Evolutionary conservation across 345 rosid species (phyloP).

Genomic region (Acer yangbiense): DNA sequence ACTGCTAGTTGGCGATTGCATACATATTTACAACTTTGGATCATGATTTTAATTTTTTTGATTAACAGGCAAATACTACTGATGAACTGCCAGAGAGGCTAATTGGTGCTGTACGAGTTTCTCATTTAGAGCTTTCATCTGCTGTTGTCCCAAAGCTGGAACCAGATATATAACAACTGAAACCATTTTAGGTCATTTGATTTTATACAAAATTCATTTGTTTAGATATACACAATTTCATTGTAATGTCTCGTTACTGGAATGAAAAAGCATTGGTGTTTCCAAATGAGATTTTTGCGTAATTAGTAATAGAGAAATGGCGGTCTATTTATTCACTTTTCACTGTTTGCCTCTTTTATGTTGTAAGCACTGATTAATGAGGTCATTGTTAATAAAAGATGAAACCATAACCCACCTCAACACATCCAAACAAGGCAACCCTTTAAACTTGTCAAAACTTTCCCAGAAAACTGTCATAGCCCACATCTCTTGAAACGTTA

Average conservation of each 20-base stretch:
- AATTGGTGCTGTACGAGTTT: slow-evolving; percentile 91
- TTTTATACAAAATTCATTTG: slow-evolving; percentile 20
- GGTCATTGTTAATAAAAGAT: no score
- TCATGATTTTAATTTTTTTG: neutral
- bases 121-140: slow-evolving; percentile 84
- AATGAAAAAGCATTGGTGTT: slow-evolving; percentile 15
- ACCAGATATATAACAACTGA: slow-evolving; percentile 32
- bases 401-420: no score
- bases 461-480: no score
- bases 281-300: slow-evolving; percentile 1
- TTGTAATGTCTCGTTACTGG: slow-evolving; percentile 15
- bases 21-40: neutral
- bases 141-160: slow-evolving; percentile 85
- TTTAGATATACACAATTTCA: slow-evolving; percentile 21
- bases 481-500: no score
- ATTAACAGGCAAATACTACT: slow-evolving; percentile 64
- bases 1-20: neutral
- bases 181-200: slow-evolving; percentile 18
- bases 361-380: no score
- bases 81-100: slow-evolving; percentile 93
- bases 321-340: neutral
- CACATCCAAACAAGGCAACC: no score
- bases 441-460: no score
- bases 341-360: neutral
- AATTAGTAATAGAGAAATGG: slow-evolving; percentile 1